phyloP scores from a whole-genome alignment of 176 grass and related monocot genomes.

The Oryza nivara region DNA sequence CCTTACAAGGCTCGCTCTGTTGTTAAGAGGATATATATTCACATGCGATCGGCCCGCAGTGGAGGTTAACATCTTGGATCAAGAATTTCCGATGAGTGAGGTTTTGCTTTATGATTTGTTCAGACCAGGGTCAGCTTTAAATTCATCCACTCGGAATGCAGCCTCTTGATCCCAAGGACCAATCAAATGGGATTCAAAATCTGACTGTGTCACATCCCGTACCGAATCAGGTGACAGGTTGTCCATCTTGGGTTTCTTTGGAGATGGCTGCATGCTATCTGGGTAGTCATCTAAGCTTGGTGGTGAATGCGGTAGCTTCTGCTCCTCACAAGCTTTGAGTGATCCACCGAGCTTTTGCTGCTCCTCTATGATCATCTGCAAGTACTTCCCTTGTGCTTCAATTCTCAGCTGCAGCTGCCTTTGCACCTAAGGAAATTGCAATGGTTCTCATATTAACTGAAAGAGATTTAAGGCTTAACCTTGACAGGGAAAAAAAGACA shows the following conservation, averaged over 20 bases:
- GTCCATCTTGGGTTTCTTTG: slow-evolving; percentile 63
- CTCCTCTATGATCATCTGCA: slow-evolving; percentile 98
- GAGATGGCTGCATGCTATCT: slow-evolving; percentile 38
- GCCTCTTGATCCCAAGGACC: slow-evolving; percentile 69
- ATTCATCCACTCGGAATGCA: slow-evolving; percentile 45
- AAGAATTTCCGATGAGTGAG: slow-evolving; percentile 4
- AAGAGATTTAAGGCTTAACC: not conserved
- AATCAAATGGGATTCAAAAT: slow-evolving; percentile 74
- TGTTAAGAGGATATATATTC: slow-evolving; percentile 62
- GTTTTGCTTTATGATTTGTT: slow-evolving; percentile 39
- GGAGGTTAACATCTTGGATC: slow-evolving; percentile 29
- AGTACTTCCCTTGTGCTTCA: slow-evolving; percentile 87
- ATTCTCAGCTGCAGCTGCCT: slow-evolving; percentile 95
- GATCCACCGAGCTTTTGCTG: slow-evolving; percentile 73
- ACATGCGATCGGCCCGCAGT: slow-evolving; percentile 30
- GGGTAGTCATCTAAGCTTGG: slow-evolving; percentile 64
- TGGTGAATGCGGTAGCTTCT: slow-evolving; percentile 54
- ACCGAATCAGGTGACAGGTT: slow-evolving; percentile 45
- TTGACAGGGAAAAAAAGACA: not conserved
- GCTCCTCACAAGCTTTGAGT: slow-evolving; percentile 60
- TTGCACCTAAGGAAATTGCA: slow-evolving; percentile 70
- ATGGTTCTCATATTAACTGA: not conserved
- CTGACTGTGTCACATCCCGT: slow-evolving; percentile 42
- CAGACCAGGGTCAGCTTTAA: slow-evolving; percentile 53
- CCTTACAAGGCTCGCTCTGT: slow-evolving; percentile 35